Base-by-base conservation (phyloP, 78 protist species). In the Dictyostelium brefeldianum region DNA sequence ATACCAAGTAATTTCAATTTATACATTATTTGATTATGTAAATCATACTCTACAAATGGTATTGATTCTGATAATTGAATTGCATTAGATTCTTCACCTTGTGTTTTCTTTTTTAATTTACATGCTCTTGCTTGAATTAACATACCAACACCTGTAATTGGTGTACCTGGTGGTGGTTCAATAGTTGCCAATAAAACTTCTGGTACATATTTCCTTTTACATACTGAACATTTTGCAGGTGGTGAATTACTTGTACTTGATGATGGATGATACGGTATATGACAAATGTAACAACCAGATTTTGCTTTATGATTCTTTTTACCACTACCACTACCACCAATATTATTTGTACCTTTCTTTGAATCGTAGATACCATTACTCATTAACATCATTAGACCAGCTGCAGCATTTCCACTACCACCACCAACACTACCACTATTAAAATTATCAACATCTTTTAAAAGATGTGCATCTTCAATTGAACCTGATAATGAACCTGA, bases 41-140 rank as follows among this genome's bases (percentile, higher is more conserved):
- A 31, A 51, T 97, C 97, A 95, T 97, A 95, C 81, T 97, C 98
- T n/a, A 96, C 81, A 67, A 97, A 97, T 17, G 98, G 98, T 7
- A 97, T 71, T 6, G 81, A 57, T 27, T 96, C 96, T 17, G 90
- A 81, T 27, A 97, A 75, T 10, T 82, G 92, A 59, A 79, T 79
- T 18, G 98, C 97, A 64, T 70, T 96, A 2, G 79, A 11, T 57
- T 90, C 97, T 15, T 96, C 97, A 18, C 97, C 97, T 29, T 83
- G 73, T 5, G 50, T 15, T 50, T 91, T 91, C 80, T 92, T 92
- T 82, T 92, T 92, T 29, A 81, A 50, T 17, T 80, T 22, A 79
- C 97, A 95, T 4, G 78, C 89, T 51, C 95, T 54, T 11, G 95
- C 95, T 74, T 95, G 94, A 18, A 95, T 59, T 22, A 95, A 41